Percentiles rank a stretch among this genome's conserved stretches.
These are phyloP conservation scores for Amauroascus verrucosus DNA, from an alignment of 2,329 filamentous ascomycete genomes.

Conservation along the genomic window DNA sequence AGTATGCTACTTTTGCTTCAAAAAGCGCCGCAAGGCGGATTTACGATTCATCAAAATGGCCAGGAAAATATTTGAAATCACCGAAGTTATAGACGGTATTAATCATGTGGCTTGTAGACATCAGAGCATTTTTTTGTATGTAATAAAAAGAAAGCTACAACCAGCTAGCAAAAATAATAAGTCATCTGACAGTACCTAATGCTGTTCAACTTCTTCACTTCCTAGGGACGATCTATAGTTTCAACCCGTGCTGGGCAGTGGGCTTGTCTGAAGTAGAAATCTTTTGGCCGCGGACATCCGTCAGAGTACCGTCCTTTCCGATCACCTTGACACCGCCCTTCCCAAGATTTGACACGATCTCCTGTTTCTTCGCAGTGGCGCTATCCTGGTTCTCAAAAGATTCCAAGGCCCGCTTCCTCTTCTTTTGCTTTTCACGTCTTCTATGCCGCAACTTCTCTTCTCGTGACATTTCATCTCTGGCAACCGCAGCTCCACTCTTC, in stretches of 20 bases:
- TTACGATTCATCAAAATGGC: constrained; percentile 63
- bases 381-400: constrained; percentile 37
- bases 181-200: constrained; percentile 3
- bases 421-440: constrained; percentile 75
- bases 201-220: neutral
- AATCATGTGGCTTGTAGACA: constrained; percentile 27
- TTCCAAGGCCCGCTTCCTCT: constrained; percentile 52
- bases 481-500: constrained; percentile 66
- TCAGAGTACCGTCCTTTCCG: constrained; percentile 76
- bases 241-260: constrained; percentile 26
- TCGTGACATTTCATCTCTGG: constrained; percentile 73
- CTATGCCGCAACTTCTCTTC: constrained; percentile 72
- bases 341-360: constrained; percentile 58
- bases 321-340: constrained; percentile 87
- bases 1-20: constrained; percentile 85
- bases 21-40: constrained; percentile 75
- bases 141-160: constrained; percentile 11
- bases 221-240: constrained; percentile 23
- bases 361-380: constrained; percentile 38
- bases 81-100: constrained; percentile 50
- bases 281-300: constrained; percentile 73
- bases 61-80: constrained; percentile 54
- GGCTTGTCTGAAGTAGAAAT: constrained; percentile 34
- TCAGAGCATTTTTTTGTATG: constrained; percentile 33
- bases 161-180: neutral